Conservation (phyloP, 495 filamentous ascomycete genomes). For the Hyaloscypha bicolor region DNA sequence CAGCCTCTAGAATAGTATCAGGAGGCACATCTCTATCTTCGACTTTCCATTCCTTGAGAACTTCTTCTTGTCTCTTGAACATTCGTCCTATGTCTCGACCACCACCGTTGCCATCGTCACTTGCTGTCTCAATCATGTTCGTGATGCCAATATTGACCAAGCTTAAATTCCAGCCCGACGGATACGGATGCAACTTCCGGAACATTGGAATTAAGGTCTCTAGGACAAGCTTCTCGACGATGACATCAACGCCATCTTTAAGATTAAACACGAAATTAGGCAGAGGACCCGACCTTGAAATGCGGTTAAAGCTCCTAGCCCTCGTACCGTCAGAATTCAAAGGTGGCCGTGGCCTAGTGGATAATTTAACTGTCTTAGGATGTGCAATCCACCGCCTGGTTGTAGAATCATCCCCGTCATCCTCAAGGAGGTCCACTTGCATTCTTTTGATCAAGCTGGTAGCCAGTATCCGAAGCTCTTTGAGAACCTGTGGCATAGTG, state of each 20-base stretch:
- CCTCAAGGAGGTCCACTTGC: slow-evolving; percentile 70
- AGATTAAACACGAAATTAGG: slow-evolving; percentile 70
- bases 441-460: slow-evolving; percentile 76
- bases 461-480: slow-evolving; percentile 64
- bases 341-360: slow-evolving; percentile 67
- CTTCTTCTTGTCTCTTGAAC: slow-evolving; percentile 68
- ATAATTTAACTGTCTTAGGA: slow-evolving; percentile 74
- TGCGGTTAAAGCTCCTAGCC: slow-evolving; percentile 57
- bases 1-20: slow-evolving; percentile 15
- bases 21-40: slow-evolving; percentile 46
- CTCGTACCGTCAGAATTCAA: slow-evolving; percentile 53
- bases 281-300: slow-evolving; percentile 70
- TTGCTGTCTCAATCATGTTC: slow-evolving; percentile 72
- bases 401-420: slow-evolving; percentile 35
- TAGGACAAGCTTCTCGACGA: slow-evolving; percentile 68
- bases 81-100: slow-evolving; percentile 64
- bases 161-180: slow-evolving; percentile 70
- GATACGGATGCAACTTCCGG: slow-evolving; percentile 65
- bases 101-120: slow-evolving; percentile 50
- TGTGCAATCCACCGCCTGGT: slow-evolving; percentile 63
- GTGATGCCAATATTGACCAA: slow-evolving; percentile 85
- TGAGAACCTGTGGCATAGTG: slow-evolving; percentile 55
- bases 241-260: slow-evolving; percentile 53
- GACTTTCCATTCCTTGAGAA: slow-evolving; percentile 64
- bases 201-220: slow-evolving; percentile 72